Evolutionary conservation across 345 rosid species (phyloP), one percentile per base, ranked within the genome.

Genomic region (Nephelium lappaceum): DNA sequence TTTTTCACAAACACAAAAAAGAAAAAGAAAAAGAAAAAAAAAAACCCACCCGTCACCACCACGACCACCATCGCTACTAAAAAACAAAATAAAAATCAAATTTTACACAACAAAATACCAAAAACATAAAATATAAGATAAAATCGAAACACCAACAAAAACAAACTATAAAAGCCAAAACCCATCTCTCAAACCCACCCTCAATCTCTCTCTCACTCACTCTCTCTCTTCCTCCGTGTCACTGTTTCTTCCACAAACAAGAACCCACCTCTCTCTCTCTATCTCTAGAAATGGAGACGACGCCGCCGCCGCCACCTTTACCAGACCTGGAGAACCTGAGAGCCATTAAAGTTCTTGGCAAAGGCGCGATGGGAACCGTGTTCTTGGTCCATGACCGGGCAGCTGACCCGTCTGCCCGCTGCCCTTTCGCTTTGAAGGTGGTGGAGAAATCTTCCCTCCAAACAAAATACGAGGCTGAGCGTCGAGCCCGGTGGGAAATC

Each of bases 311-410:
- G 60, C 75, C 78, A 21, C 76, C 76, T 25, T 39, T 84, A 27
- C 81, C 85, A 41, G 63, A 88, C 62, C 80, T 93, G 11, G 89
- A 89, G 61, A 79, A 84, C 66, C 90, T 91, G 67, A 83, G 77
- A 84, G 93, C 90, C 76, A 81, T 92, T 69, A 90, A 88, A 78
- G 81, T 91, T 83, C 89, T 95, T 5, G 99, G 99, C 8, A 87
- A 88, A 76, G 99, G 99, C 19, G 99, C 97, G 79, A 92, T 89
- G 84, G 99, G 98, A 19, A 95, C 97, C 0, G 99, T 95, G 72
- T 88, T 95, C 83, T 91, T 95, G 19, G 98, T 90, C 62, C 91
- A 87, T 76, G 87, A 91, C 87, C 65, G 31, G 6, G 19, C 12
- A 12, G 36, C 88, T 27, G 88, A 82, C 75, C 91, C 91, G 6